Conservation (phyloP, 2,329 filamentous ascomycete species). For the Niveomyces coronatus region DNA sequence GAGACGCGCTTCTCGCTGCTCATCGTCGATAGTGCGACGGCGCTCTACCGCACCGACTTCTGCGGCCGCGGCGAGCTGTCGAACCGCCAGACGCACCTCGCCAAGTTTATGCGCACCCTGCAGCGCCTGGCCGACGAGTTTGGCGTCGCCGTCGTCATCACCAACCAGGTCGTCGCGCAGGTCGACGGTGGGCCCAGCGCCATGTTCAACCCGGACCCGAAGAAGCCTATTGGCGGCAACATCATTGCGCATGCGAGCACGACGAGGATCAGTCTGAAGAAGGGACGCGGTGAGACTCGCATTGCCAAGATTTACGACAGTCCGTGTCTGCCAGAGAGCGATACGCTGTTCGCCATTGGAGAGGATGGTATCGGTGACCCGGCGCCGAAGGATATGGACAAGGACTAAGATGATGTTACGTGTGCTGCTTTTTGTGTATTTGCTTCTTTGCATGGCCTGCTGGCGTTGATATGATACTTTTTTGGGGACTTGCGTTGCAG, state of each 20-base stretch:
- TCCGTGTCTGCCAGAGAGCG: constrained; percentile 90
- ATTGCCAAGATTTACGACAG: constrained; percentile 99
- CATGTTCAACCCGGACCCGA: constrained; percentile 99
- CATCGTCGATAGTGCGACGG: constrained; percentile 91
- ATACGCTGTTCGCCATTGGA: constrained; percentile 92
- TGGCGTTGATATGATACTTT: constrained; percentile 20
- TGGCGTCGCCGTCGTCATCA: constrained; percentile 96
- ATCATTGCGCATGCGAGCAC: constrained; percentile 98
- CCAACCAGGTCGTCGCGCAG: constrained; percentile 96
- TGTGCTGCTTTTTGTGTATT: constrained; percentile 12
- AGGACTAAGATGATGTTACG: constrained; percentile 41
- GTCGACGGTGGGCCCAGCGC: constrained; percentile 91
- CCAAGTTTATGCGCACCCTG: constrained; percentile 78
- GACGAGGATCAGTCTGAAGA: constrained; percentile 88
- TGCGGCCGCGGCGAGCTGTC: constrained; percentile 92
- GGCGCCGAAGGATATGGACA: constrained; percentile 88
- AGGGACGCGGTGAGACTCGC: constrained; percentile 87
- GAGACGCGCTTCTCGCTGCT: constrained; percentile 95
- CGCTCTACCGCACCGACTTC: constrained; percentile 93
- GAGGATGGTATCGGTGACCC: constrained; percentile 97
- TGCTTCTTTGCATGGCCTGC: constrained; percentile 18
- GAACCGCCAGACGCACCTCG: constrained; percentile 79
- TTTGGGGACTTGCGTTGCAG: constrained; percentile 1
- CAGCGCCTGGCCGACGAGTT: constrained; percentile 75
- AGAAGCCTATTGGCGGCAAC: constrained; percentile 97